Conservation (phyloP, 2,329 filamentous ascomycete genomes). For the Alternaria angustiovoidea region DNA sequence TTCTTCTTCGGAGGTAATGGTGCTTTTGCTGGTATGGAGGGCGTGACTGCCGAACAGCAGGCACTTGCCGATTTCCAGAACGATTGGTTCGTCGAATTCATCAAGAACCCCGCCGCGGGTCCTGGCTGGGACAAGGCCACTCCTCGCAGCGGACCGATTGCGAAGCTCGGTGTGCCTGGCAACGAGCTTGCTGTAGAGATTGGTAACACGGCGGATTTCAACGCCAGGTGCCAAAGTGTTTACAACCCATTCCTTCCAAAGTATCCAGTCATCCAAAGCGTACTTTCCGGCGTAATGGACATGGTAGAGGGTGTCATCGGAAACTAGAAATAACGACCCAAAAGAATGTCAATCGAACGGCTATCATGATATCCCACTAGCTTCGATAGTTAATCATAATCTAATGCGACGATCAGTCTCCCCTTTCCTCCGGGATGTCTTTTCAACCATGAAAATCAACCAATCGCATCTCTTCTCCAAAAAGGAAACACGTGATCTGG, state of each 20-base stretch:
- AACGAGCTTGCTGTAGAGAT: slow-evolving; percentile 44
- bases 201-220: slow-evolving; percentile 44
- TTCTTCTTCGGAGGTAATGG: slow-evolving; percentile 59
- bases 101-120: slow-evolving; percentile 54
- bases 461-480: not conserved
- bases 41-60: slow-evolving; percentile 52
- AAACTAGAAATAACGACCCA: slow-evolving; percentile 4
- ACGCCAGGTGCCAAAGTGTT: slow-evolving; percentile 43
- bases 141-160: slow-evolving; percentile 40
- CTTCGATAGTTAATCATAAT: slow-evolving; percentile 4
- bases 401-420: not conserved
- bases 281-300: slow-evolving; percentile 10
- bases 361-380: not conserved
- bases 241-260: slow-evolving; percentile 34
- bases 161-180: slow-evolving; percentile 48
- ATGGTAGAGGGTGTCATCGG: slow-evolving; percentile 1
- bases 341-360: not conserved
- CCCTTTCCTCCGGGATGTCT: not conserved
- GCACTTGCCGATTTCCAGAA: slow-evolving; percentile 54
- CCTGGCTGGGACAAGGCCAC: slow-evolving; percentile 53
- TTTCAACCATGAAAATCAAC: not conserved
- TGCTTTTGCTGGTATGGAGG: slow-evolving; percentile 47
- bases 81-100: slow-evolving; percentile 56
- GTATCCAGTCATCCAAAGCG: slow-evolving; percentile 32
- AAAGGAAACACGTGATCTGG: not conserved